Conservation (phyloP, 1,284 basidiomycete species). For the Sporisorium sorghi region DNA sequence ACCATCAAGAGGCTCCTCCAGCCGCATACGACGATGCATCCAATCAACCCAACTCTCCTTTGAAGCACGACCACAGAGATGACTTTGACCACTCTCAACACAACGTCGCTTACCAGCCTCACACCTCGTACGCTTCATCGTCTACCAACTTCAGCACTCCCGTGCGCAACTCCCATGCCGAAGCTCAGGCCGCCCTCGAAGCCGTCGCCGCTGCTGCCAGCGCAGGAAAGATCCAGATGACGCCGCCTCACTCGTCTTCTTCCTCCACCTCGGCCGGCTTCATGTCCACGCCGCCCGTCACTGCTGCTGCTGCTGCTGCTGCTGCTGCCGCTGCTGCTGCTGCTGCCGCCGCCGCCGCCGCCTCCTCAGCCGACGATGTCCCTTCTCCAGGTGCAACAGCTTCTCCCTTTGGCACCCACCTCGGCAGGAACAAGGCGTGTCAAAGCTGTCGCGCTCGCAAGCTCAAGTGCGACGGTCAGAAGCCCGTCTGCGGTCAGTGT, state of each 20-base stretch:
- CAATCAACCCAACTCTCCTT: conserved; percentile 12
- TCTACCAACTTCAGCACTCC: conserved; percentile 39
- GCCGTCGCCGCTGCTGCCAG: conserved; percentile 46
- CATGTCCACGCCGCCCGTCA: conserved; percentile 35
- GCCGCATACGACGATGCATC: conserved; percentile 29
- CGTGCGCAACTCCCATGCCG: conserved; percentile 43
- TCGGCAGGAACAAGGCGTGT: conserved; percentile 61
- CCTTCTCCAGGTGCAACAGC: conserved; percentile 19
- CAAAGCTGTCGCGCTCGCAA: conserved; percentile 60
- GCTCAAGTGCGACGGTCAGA: conserved; percentile 61
- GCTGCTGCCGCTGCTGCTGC: conserved; percentile 42
- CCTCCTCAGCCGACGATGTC: conserved; percentile 16
- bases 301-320: conserved; percentile 43
- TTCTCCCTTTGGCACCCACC: conserved; percentile 58
- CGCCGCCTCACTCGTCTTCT: conserved; percentile 33
- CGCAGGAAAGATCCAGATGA: conserved; percentile 49
- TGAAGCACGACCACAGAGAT: conserved; percentile 30
- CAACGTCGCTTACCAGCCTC: conserved; percentile 26
- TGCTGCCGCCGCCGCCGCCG: conserved; percentile 9
- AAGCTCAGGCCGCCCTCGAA: conserved; percentile 51
- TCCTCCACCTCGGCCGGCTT: conserved; percentile 28
- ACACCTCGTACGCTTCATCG: conserved; percentile 28
- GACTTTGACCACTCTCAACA: conserved; percentile 30
- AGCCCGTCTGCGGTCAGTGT: conserved; percentile 60
- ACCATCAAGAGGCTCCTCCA: conserved; percentile 28